Evolutionary conservation across 345 rosid species (phyloP), one percentile per base, ranked within the genome.

Genomic region (Iberis pinnata): DNA sequence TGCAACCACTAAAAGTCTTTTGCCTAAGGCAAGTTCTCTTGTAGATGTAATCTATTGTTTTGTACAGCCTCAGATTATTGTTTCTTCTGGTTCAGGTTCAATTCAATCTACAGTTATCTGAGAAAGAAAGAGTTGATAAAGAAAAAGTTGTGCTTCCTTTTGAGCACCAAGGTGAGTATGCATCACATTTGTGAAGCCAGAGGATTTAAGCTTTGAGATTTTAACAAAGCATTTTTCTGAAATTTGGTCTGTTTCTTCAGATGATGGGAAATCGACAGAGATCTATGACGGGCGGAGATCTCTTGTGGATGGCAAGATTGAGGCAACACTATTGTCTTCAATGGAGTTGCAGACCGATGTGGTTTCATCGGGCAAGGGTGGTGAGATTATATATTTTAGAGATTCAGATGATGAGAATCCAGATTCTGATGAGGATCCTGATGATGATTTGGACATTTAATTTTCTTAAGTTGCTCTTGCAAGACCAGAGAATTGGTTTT

Each of bases 401-500:
- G 97, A 92, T 69, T 92, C 98, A 5, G 97, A 92, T 56, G 98
- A 88, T 68, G 98, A 90, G 74, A 70, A 64, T 73, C 89, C 96
- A 13, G 96, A 90, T 73, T 90, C 98, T 8, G 98, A 87, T 37
- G 98, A 90, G 64, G 96, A 90, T 53, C 95, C 96, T 16, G 98
- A 90, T 58, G 96, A 88, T 77, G 97, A 92, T 78, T 54, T 88
- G 65, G 98, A 92, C 63, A 85, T 92, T 46, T 92, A 43, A 6
- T 4, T 26, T 26, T 26, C 29, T 26, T 26, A 8, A 26, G 8
- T 14, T 38, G 9, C 3, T 20, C 20, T 32, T 42, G 32, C 47
- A 29, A 19, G 50, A 64, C 49, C 10, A 56, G 2, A 48, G 49
- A 48, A 22, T 54, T 27, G 2, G 7, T 37, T 7, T 2, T 27